These are phyloP conservation scores for Fomitopsis palustris DNA, from an alignment of 1,284 basidiomycete genomes.

Conservation along the genomic window DNA sequence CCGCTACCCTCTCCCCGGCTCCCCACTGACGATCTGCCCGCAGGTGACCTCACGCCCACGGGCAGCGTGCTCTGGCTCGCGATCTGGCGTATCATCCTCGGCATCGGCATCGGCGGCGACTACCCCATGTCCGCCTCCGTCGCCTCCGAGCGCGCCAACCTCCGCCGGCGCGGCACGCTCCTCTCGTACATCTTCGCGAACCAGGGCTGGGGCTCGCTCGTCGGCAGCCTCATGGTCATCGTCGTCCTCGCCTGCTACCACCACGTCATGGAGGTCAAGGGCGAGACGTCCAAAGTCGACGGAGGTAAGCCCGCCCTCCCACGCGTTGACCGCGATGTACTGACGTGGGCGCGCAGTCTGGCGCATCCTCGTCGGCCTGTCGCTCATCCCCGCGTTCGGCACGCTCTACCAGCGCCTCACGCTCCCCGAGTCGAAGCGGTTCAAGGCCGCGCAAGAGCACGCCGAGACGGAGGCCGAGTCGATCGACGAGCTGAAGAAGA, in stretches of 20 bases:
- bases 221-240: constrained; percentile 65
- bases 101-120: constrained; percentile 79
- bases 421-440: constrained; percentile 67
- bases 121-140: constrained; percentile 79
- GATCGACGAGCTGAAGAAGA: constrained; percentile 35
- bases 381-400: constrained; percentile 53
- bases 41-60: constrained; percentile 41
- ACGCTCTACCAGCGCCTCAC: constrained; percentile 74
- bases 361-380: constrained; percentile 49
- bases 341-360: constrained; percentile 32
- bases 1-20: neutral
- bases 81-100: constrained; percentile 68
- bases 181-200: constrained; percentile 74
- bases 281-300: constrained; percentile 60
- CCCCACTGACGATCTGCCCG: neutral
- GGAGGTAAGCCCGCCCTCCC: constrained; percentile 42
- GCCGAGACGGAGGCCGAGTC: constrained; percentile 30
- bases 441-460: constrained; percentile 37
- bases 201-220: constrained; percentile 73
- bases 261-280: constrained; percentile 52
- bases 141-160: constrained; percentile 64
- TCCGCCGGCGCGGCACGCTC: constrained; percentile 71
- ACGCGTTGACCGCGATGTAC: neutral
- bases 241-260: constrained; percentile 71
- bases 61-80: constrained; percentile 55